A percentile compares a stretch with the other conserved stretches of the same genome.
phyloP scores from a whole-genome alignment of 805 yeast genomes.

The Nakazawaea laoshanensis region DNA sequence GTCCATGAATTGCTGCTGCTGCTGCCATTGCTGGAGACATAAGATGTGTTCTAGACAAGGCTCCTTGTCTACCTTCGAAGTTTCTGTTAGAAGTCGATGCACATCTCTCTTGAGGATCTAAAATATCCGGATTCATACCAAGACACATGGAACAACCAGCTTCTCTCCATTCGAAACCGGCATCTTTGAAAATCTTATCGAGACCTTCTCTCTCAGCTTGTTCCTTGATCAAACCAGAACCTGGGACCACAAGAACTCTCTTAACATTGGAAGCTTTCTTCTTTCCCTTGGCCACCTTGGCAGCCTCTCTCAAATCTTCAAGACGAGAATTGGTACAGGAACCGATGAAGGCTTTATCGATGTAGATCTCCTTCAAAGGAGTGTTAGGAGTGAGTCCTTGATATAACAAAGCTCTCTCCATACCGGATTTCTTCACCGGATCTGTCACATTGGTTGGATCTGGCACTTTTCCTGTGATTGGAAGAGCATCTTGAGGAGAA shows the following conservation, averaged over 20 bases:
- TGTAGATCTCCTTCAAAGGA: constrained; percentile 61
- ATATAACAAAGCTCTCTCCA: constrained; percentile 86
- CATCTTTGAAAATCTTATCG: constrained; percentile 80
- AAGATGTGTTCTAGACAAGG: constrained; percentile 87
- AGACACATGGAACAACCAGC: constrained; percentile 99
- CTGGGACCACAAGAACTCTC: constrained; percentile 90
- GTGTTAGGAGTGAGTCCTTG: constrained; percentile 87
- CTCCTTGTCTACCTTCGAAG: constrained; percentile 99
- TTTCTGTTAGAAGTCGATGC: constrained; percentile 98
- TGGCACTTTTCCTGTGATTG: constrained; percentile 85
- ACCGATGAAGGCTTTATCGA: constrained; percentile 96
- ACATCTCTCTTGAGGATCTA: constrained; percentile 92
- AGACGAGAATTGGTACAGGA: constrained; percentile 97
- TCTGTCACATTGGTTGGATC: constrained; percentile 73
- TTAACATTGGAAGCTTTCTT: constrained; percentile 76
- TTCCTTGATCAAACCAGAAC: constrained; percentile 88
- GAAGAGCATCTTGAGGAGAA: constrained; percentile 97
- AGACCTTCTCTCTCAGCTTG: constrained; percentile 96
- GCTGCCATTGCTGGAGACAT: constrained; percentile 99
- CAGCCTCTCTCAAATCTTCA: constrained; percentile 95
- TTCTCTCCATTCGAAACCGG: constrained; percentile 98
- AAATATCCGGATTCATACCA: constrained; percentile 98
- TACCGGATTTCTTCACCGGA: constrained; percentile 70
- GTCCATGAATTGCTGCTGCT: constrained; percentile 92
- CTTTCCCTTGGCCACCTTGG: constrained; percentile 84